Base-by-base conservation (phyloP, 1,284 basidiomycete genomes). In the Cerrena zonata region DNA sequence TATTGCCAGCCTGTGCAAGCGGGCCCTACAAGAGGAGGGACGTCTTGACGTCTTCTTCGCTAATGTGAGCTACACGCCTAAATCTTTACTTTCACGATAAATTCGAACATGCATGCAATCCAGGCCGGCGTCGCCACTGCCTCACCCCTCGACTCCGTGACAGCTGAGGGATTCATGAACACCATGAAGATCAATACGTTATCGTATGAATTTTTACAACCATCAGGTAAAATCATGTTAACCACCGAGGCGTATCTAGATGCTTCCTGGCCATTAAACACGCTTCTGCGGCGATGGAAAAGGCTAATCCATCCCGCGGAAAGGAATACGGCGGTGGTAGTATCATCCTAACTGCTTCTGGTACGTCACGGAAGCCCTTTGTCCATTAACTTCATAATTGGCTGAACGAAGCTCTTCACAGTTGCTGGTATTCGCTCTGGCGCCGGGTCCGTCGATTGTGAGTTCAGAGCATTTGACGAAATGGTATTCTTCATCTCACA, bases 41-140 rank as follows among this genome's bases (percentile, higher is more conserved):
- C 78, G 82, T 44, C 74, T 96, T 15, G 94, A 97, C 60, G 85
- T 95, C 57, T 96, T 94, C 75, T 96, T 93, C 64, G 94, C 94
- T 36, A 96, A 97, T 63, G 92, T 91, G 15, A 59, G 58, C 79
- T 59, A 21, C 58, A 26, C 22, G n/a, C 12, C 43, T 36, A n/a
- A 10, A 11, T 11, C 11, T 36, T 40, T 22, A 22, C 39, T 40
- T 40, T 18, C 39, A 10, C 19, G 21, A 10, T 10, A 15, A 10
- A 18, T 5, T 40, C 19, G 19, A 10, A 15, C 10, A 5, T 40
- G 39, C 5, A 25, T 26, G 25, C 27, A 41, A 23, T 3, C 21
- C 58, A 89, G 88, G 86, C 87, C 53, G 86, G 86, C 7, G 64
- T 86, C 45, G 78, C 76, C 2, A 74, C 75, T 1, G 62, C 48